These are phyloP conservation scores for Ophiostoma sp. DNA, from an alignment of 2,329 filamentous ascomycete genomes.

Conservation along the genomic window DNA sequence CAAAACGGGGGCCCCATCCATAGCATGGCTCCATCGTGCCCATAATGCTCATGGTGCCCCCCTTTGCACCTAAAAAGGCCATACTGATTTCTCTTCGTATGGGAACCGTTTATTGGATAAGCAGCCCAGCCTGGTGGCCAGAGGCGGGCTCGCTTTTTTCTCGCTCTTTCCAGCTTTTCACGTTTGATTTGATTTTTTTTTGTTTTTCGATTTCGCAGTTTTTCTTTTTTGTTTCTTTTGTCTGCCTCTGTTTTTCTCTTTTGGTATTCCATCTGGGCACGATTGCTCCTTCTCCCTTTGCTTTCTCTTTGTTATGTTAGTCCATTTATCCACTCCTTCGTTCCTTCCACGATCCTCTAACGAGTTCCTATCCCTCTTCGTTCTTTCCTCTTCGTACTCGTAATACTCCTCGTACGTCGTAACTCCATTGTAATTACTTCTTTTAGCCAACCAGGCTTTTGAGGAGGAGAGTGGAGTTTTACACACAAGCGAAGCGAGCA, in stretches of 20 bases:
- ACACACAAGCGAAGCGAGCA: conserved; percentile 6
- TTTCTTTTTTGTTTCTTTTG: not conserved
- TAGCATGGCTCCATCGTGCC: not conserved
- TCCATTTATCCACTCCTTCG: not conserved
- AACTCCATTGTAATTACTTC: not conserved
- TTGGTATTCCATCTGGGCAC: not conserved
- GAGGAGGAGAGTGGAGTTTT: not conserved
- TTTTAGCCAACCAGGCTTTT: not conserved
- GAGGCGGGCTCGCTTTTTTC: not conserved
- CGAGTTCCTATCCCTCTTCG: not conserved
- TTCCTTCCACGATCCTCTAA: conserved; percentile 2
- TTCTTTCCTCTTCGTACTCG: not conserved
- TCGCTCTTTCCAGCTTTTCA: conserved; percentile 1
- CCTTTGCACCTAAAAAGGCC: not conserved
- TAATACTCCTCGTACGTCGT: not conserved
- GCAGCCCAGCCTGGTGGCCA: not conserved
- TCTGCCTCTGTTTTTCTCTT: not conserved
- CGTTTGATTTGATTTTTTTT: not conserved
- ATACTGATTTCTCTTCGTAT: not conserved
- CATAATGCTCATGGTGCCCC: not conserved
- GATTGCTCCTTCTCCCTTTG: conserved; percentile 7
- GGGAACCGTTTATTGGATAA: not conserved
- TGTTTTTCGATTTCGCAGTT: not conserved
- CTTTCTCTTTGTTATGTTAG: not conserved
- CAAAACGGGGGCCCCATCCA: not conserved